Evolutionary conservation across 1,284 basidiomycete species (phyloP).

Genomic region (Papiliotrema fonsecae): DNA sequence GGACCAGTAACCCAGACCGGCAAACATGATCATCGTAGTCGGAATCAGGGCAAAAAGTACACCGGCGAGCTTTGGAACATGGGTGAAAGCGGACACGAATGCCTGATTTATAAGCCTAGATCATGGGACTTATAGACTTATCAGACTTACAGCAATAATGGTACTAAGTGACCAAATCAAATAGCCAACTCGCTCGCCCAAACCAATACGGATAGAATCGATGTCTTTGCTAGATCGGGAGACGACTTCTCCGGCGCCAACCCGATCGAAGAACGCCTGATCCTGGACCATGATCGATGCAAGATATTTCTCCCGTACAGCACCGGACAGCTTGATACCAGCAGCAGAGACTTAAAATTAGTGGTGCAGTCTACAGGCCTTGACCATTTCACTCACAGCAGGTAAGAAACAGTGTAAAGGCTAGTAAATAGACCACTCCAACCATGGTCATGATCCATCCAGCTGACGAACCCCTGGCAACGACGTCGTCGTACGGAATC

Average conservation of each 20-base stretch:
- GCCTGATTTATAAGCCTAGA: constrained; percentile 10
- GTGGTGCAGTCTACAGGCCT: not conserved
- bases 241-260: constrained; percentile 49
- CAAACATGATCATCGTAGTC: constrained; percentile 36
- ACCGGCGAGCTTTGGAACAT: constrained; percentile 46
- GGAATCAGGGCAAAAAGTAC: constrained; percentile 47
- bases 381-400: constrained; percentile 21
- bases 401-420: constrained; percentile 34
- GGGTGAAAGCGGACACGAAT: constrained; percentile 45
- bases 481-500: constrained; percentile 11
- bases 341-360: constrained; percentile 37
- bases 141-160: constrained; percentile 28
- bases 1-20: constrained; percentile 33
- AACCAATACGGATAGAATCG: constrained; percentile 40
- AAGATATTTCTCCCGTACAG: constrained; percentile 46
- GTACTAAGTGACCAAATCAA: constrained; percentile 39
- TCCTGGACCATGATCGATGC: constrained; percentile 48
- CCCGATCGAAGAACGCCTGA: constrained; percentile 46
- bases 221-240: constrained; percentile 47
- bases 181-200: constrained; percentile 49
- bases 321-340: constrained; percentile 34
- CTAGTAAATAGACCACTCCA: constrained; percentile 32
- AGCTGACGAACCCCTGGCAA: constrained; percentile 18
- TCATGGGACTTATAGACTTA: not conserved
- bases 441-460: constrained; percentile 44